Base-by-base conservation (phyloP, 148 eudicot genomes). In the Camellia granthamiana region DNA sequence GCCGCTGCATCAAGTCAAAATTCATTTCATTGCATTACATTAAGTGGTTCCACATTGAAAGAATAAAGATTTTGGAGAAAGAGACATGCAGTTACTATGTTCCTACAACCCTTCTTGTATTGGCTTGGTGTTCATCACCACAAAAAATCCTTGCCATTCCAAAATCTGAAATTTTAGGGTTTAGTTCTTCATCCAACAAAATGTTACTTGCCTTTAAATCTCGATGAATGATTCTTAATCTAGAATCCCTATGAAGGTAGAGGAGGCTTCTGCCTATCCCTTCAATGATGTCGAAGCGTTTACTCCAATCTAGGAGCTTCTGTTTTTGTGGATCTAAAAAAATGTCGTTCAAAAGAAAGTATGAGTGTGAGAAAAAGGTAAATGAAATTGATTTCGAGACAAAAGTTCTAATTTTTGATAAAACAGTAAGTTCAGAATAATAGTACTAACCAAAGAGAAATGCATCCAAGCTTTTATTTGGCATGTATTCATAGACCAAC, bases 121-220 rank as follows among this genome's bases (percentile, higher is more conserved):
- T 87, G 3, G 82, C 91, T 88, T 90, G 88, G 63, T 84, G 83
- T 82, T 88, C 84, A 66, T 84, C 82, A 51, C 83, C 89, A 23
- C 88, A 91, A 51, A 90, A 86, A 47, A 88, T 86, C 81, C 88
- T 86, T 30, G 93, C 93, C 88, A 87, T 86, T 13, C 91, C 91
- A 65, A 88, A 90, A 69, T 90, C 91, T 7, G 91, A 83, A 65
- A 85, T 88, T 84, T 88, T 90, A 0, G 93, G 88, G 44, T 67
- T 79, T 73, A 88, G 82, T 3, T 85, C 83, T 19, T 82, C 81
- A 75, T 90, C 93, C 60, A 90, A 68, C 82, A 88, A 60, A 38
- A 88, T 80, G 12, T 90, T 90, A 79, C 88, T 84, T 52, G 83
- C 86, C 77, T 90, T 90, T 11, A 90, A 72, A 80, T 90, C 92